Conservation (phyloP, 768 basidiomycete species). For the Strobilomyces dryophilus region DNA sequence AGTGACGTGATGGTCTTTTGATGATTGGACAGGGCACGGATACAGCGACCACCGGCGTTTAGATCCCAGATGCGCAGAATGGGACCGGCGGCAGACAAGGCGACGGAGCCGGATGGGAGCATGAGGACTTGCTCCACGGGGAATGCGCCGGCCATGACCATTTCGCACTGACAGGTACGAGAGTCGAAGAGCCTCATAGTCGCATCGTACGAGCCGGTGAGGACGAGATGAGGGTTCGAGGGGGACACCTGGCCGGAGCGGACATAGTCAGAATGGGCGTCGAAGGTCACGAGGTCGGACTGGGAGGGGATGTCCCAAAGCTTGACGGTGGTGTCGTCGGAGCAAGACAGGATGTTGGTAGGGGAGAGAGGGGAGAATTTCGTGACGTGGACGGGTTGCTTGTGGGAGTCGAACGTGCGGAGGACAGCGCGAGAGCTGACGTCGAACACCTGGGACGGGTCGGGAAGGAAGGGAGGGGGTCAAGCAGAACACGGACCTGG, state of each 20-base stretch:
- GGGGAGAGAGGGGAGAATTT: slow-evolving; percentile 82
- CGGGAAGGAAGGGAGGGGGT: neutral
- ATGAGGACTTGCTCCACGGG: slow-evolving; percentile 93
- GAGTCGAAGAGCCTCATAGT: slow-evolving; percentile 87
- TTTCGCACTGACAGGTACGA: slow-evolving; percentile 78
- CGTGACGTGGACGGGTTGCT: slow-evolving; percentile 93
- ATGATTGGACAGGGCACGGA: slow-evolving; percentile 91
- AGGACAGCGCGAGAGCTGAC: slow-evolving; percentile 90
- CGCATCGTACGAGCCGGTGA: slow-evolving; percentile 94
- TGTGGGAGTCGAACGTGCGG: slow-evolving; percentile 87
- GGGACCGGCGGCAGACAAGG: slow-evolving; percentile 83
- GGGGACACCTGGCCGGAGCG: slow-evolving; percentile 87
- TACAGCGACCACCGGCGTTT: slow-evolving; percentile 84
- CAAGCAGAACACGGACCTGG: slow-evolving; percentile 39
- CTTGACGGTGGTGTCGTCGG: slow-evolving; percentile 91
- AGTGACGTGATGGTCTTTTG: slow-evolving; percentile 95
- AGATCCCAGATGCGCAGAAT: slow-evolving; percentile 95
- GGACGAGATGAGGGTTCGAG: slow-evolving; percentile 74
- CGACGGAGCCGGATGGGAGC: slow-evolving; percentile 86
- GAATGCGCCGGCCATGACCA: slow-evolving; percentile 59
- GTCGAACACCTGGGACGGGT: slow-evolving; percentile 73
- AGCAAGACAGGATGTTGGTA: slow-evolving; percentile 88
- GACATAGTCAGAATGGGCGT: slow-evolving; percentile 91
- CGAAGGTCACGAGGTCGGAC: slow-evolving; percentile 70
- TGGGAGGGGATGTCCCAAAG: slow-evolving; percentile 96